A percentile compares a stretch with the other conserved stretches of the same genome.
phyloP scores from a whole-genome alignment of 768 basidiomycete genomes.

The Xerocomellus intermedius region DNA sequence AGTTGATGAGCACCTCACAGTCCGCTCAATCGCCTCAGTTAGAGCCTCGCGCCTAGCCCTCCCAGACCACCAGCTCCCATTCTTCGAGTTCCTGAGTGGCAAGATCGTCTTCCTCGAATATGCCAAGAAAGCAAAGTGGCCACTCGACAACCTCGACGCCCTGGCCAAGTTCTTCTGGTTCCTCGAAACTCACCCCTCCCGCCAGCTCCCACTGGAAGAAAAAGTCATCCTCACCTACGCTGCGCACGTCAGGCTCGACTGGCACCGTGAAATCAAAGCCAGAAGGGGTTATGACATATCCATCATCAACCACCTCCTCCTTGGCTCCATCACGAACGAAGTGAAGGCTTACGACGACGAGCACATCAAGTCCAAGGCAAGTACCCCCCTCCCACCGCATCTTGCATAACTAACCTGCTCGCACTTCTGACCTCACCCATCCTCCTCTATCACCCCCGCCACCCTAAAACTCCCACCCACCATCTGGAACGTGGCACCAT shows the following conservation, averaged over 20 bases:
- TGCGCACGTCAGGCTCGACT: fast-evolving
- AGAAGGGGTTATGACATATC: neutral
- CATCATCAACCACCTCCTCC: neutral
- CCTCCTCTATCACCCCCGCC: too few relatives aligned
- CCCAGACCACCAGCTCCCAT: neutral
- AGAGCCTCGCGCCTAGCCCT: neutral
- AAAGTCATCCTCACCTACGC: neutral
- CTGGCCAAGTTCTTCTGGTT: neutral
- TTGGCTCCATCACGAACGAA: neutral
- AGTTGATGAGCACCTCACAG: neutral
- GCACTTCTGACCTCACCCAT: too few relatives aligned
- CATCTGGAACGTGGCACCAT: too few relatives aligned
- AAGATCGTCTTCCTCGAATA: neutral
- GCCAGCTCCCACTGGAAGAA: neutral
- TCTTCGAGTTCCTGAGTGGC: neutral
- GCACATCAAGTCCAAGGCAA: neutral
- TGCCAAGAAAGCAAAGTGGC: neutral
- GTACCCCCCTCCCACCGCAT: too few relatives aligned
- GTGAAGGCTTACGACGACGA: neutral
- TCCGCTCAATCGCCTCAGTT: neutral
- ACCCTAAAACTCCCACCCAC: too few relatives aligned
- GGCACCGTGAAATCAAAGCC: neutral
- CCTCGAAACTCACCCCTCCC: neutral
- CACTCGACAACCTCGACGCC: neutral
- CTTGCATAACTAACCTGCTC: too few relatives aligned